Conservation (phyloP, 768 basidiomycete genomes). For the Hysterangium stoloniferum region DNA sequence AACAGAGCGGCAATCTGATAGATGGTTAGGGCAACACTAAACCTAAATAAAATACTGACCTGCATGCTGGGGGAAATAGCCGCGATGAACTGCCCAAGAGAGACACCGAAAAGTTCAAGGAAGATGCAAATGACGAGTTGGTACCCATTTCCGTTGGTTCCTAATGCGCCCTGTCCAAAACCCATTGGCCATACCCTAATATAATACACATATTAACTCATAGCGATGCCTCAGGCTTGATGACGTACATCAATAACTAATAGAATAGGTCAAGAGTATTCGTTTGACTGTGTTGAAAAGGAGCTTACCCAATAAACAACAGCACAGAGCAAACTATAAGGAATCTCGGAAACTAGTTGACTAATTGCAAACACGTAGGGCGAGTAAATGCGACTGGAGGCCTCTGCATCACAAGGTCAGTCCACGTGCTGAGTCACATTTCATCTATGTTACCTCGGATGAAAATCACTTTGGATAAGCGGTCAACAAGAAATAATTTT, state of each 20-base stretch:
- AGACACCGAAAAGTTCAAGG: slow-evolving; percentile 65
- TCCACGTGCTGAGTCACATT: background rate
- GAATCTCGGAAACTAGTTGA: slow-evolving; percentile 76
- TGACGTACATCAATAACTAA: slow-evolving; percentile 21
- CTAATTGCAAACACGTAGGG: slow-evolving; percentile 79
- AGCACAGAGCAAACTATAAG: slow-evolving; percentile 64
- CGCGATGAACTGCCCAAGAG: slow-evolving; percentile 66
- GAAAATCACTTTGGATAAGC: slow-evolving; percentile 26
- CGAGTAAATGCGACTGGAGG: slow-evolving; percentile 80
- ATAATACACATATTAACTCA: background rate
- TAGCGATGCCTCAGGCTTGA: background rate
- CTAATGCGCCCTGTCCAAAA: slow-evolving; percentile 55
- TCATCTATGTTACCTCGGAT: slow-evolving; percentile 19
- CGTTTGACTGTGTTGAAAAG: background rate
- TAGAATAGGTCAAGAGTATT: slow-evolving; percentile 14
- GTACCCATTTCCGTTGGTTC: slow-evolving; percentile 60
- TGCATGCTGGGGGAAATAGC: slow-evolving; percentile 71
- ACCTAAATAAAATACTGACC: slow-evolving; percentile 30
- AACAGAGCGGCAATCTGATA: slow-evolving; percentile 62
- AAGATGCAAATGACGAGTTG: slow-evolving; percentile 63
- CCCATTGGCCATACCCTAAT: slow-evolving; percentile 52
- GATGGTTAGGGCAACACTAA: slow-evolving; percentile 17
- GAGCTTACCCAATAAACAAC: slow-evolving; percentile 62
- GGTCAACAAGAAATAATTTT: background rate
- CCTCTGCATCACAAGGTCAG: slow-evolving; percentile 34